Evolutionary conservation across 2,329 filamentous ascomycete species (phyloP), one percentile per base, ranked within the genome.

Genomic region (Pseudonectria foliicola): DNA sequence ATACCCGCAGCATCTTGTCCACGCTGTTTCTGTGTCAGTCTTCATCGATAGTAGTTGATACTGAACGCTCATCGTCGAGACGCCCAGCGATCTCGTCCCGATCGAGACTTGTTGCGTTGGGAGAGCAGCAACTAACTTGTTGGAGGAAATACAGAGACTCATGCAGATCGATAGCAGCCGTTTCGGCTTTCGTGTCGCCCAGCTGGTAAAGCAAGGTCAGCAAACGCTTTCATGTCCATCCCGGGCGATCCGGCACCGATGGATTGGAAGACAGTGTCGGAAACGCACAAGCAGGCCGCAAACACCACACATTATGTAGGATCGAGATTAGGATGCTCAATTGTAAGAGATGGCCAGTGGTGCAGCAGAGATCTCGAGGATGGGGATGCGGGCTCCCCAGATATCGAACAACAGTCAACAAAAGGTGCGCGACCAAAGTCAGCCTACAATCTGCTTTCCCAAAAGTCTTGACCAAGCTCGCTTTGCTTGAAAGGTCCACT

Each of bases 1-100:
- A 95, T 90, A 44, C 88, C 88, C 36, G 80, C 85, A 32, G 88
- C 88, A 80, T 95, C 88, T 60, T 93, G 87, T 34, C 86, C 85
- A 53, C 85, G 75, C 57, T 88, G 62, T 44, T 63, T 44, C 27
- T 54, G 32, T 52, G 35, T 53, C 36, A 50, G 47, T 15, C 30
- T 33, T 16, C 4, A 25, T 27, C 29, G 6, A 21, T 14, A 12
- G 25, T 29, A n/a, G 7, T 28, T 28, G 15, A 30, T 11, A 15
- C 7, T 29, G 4, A 15, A 13, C 4, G 14, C 7, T 29, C 18
- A 13, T 24, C n/a, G 18, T 24, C 8, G 18, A 21, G 18, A 21
- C 18, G 5, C 18, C 18, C 8, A 5, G 5, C 18, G 6, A n/a
- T 11, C 18, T 23, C 3, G 10, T 27, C 10, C 28, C 6, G 11